Conservation (phyloP, 2,329 filamentous ascomycete genomes). For the Colletotrichum siamense region DNA sequence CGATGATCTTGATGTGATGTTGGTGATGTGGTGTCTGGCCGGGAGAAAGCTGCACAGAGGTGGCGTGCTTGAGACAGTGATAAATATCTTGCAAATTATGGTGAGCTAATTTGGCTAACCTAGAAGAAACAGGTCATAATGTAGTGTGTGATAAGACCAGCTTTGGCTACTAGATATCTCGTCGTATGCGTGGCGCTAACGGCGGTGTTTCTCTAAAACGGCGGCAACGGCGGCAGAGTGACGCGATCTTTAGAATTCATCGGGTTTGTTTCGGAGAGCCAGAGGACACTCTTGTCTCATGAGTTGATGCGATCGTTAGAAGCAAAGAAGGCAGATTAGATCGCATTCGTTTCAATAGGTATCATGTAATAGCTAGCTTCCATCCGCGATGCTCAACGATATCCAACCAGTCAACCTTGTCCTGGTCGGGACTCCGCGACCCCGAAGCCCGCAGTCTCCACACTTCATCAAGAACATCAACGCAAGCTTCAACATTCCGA, state of each 20-base stretch:
- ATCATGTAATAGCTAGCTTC: constrained; percentile 13
- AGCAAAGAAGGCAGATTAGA: neutral
- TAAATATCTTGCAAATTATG: neutral
- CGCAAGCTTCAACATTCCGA: constrained; percentile 4
- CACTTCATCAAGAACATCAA: constrained; percentile 6
- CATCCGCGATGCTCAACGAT: constrained; percentile 7
- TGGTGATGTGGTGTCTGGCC: neutral
- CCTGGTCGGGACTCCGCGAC: neutral
- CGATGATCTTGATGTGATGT: neutral
- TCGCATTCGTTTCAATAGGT: neutral
- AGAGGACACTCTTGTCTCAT: neutral
- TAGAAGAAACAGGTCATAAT: neutral
- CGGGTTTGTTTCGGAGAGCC: neutral
- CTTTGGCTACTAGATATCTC: neutral
- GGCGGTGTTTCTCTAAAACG: fast-evolving
- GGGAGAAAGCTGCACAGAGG: neutral
- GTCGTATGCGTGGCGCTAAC: neutral
- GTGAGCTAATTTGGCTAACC: neutral
- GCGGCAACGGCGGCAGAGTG: neutral
- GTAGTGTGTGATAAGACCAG: neutral
- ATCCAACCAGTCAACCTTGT: constrained; percentile 5
- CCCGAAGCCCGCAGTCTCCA: neutral
- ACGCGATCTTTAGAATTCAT: neutral
- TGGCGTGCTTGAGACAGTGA: neutral
- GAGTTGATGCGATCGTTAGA: neutral